Evolutionary conservation across 768 basidiomycete genomes (phyloP).

Genomic region (Hysterangium stoloniferum): DNA sequence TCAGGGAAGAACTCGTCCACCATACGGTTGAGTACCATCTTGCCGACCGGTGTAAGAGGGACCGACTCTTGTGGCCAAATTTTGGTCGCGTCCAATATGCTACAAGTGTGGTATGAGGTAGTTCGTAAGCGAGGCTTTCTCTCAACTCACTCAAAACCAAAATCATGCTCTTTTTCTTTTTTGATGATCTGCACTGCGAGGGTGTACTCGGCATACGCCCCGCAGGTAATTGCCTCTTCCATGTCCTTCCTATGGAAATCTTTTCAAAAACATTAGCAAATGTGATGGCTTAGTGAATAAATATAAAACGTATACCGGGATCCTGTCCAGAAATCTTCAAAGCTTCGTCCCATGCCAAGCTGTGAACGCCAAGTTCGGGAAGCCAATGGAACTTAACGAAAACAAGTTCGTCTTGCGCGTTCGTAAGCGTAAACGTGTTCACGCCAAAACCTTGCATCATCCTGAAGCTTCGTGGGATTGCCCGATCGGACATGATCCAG

Average conservation of each 20-base stretch:
- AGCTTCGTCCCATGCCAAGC: slow-evolving; percentile 84
- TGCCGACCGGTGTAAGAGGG: slow-evolving; percentile 71
- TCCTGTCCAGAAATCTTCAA: slow-evolving; percentile 78
- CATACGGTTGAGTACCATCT: slow-evolving; percentile 53
- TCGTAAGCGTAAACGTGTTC: slow-evolving; percentile 75
- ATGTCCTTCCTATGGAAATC: slow-evolving; percentile 88
- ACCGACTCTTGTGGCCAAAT: slow-evolving; percentile 78
- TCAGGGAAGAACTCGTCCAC: slow-evolving; percentile 80
- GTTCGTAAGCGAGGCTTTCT: background rate
- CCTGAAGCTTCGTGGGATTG: slow-evolving; percentile 75
- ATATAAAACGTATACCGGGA: slow-evolving; percentile 41
- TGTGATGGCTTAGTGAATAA: background rate
- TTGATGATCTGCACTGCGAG: slow-evolving; percentile 69
- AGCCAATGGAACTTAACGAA: slow-evolving; percentile 90
- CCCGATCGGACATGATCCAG: slow-evolving; percentile 84
- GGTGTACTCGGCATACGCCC: slow-evolving; percentile 68
- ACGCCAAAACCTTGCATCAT: slow-evolving; percentile 91
- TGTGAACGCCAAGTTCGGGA: slow-evolving; percentile 76
- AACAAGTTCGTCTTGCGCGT: slow-evolving; percentile 52
- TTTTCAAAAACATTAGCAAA: slow-evolving; percentile 10
- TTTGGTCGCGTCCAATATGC: slow-evolving; percentile 78
- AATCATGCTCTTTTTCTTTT: slow-evolving; percentile 66
- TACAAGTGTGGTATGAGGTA: too few species aligned
- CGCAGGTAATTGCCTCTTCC: slow-evolving; percentile 70
- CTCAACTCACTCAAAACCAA: slow-evolving; percentile 57